Base-by-base conservation (phyloP, 2,329 filamentous ascomycete genomes). In the Paraphoma chrysanthemicola region DNA sequence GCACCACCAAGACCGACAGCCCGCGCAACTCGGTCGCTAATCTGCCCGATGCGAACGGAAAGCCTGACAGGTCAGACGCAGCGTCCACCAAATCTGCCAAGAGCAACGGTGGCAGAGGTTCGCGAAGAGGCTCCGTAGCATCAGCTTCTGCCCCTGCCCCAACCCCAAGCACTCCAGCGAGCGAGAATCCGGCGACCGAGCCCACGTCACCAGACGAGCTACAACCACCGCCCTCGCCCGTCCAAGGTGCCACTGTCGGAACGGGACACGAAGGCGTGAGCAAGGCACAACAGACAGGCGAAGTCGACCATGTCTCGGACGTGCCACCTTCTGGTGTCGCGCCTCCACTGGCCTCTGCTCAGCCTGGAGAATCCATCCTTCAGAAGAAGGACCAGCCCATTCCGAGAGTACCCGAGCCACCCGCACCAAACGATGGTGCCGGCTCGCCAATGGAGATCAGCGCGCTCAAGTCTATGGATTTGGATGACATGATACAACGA, bases 401-500 rank as follows among this genome's bases (percentile, higher is more conserved):
- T 59, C 88, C 90, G 1, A 83, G 91, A 53, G 78, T 86, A 45
- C 81, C 83, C 33, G 81, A 84, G 53, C 78, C 81, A 7, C 76
- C 78, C 29, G 63, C 70, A 36, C 74, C 76, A 42, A 81, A 83
- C 18, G 86, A 88, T 45, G 76, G 76, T n/a, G 75, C 79, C 31
- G 73, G 70, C 1, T 85, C 85, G 4, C 82, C 84, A 11, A 90
- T 97, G 78, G 90, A 91, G 60, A 96, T 98, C 84, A 88, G 90
- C 53, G 92, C 96, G 18, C 86, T 98, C 71, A 97, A 97, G 77
- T 88, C 93, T 36, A 91, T 95, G 66, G 95, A 99, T 74, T 83
- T 99, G 30, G 95, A 99, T 73, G 95, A 99, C 73, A 97, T 96
- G 83, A 99, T 99, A 74, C 93, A 93, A 70, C 88, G 95, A 43